These are phyloP conservation scores for Quercus variabilis DNA, from an alignment of 306 rosid genomes.

Conservation along the genomic window DNA sequence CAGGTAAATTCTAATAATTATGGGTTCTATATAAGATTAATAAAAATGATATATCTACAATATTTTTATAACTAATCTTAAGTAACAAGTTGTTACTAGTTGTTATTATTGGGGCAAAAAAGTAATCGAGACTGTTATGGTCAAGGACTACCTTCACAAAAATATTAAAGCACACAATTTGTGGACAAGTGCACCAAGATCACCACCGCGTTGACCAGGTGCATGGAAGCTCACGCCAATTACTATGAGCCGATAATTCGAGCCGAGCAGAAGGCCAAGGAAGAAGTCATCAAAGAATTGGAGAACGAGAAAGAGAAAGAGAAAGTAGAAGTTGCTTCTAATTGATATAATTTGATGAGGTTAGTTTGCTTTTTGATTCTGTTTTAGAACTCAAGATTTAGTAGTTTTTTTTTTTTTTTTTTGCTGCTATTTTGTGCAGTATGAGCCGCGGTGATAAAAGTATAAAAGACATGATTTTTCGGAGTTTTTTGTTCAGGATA, in stretches of 20 bases:
- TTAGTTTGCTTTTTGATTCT: not conserved
- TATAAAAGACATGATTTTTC: not conserved
- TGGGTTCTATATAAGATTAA: too few species aligned
- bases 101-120: too few species aligned
- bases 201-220: constrained; percentile 44
- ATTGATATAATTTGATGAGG: not conserved
- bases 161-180: not conserved
- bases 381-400: not conserved
- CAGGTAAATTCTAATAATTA: too few species aligned
- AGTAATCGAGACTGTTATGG: too few species aligned
- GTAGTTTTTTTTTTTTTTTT: not conserved
- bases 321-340: not conserved
- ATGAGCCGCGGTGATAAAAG: not conserved
- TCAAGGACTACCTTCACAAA: too few species aligned
- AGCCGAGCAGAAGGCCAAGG: constrained; percentile 71
- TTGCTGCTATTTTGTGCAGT: not conserved
- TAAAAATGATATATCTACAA: too few species aligned
- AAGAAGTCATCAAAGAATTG: constrained; percentile 47
- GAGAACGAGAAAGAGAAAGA: not conserved
- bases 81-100: too few species aligned
- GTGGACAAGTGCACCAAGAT: constrained; percentile 59
- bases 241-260: constrained; percentile 37
- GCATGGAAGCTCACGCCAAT: constrained; percentile 71
- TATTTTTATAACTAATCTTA: too few species aligned
- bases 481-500: not conserved